Percentiles rank a stretch among this genome's conserved stretches.
These are phyloP conservation scores for Harringtonia aguacate DNA, from an alignment of 2,329 filamentous ascomycete genomes.

Conservation along the genomic window DNA sequence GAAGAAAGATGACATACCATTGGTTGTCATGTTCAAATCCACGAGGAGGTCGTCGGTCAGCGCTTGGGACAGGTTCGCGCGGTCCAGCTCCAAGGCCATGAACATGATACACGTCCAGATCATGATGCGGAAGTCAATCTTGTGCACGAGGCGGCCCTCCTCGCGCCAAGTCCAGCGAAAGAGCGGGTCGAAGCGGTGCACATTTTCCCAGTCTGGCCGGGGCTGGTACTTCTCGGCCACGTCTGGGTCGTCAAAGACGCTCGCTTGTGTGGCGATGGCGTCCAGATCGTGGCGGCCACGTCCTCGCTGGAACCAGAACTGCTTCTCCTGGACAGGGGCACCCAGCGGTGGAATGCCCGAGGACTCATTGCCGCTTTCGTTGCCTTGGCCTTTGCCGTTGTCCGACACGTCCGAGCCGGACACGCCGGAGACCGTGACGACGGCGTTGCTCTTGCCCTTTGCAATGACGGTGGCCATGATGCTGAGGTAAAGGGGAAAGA, in stretches of 20 bases:
- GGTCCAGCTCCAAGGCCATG: constrained; percentile 38
- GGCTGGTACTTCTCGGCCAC: constrained; percentile 25
- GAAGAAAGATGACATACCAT: constrained; percentile 21
- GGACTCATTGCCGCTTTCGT: background rate
- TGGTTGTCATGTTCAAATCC: constrained; percentile 30
- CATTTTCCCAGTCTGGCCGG: constrained; percentile 23
- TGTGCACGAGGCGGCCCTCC: constrained; percentile 28
- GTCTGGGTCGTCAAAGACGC: constrained; percentile 27
- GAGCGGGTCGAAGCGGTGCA: constrained; percentile 35
- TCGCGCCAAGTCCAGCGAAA: constrained; percentile 31
- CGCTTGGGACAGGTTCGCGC: constrained; percentile 35
- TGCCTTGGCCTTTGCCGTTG: background rate
- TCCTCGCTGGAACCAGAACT: constrained; percentile 22
- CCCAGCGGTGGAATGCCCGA: constrained; percentile 17
- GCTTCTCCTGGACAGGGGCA: constrained; percentile 15
- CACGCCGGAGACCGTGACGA: background rate
- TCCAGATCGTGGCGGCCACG: constrained; percentile 16
- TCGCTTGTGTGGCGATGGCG: constrained; percentile 24
- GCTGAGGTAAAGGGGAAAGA: background rate
- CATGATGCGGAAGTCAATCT: constrained; percentile 33
- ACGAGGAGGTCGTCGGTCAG: constrained; percentile 35
- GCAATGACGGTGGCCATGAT: constrained; percentile 17
- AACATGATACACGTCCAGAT: constrained; percentile 37
- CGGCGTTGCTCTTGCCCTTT: constrained; percentile 6
- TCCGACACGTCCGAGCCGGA: constrained; percentile 8